Percentiles rank a stretch among this genome's conserved stretches.
These are phyloP conservation scores for Paspalum vaginatum DNA, from an alignment of 176 grass and related monocot species.

Conservation along the genomic window DNA sequence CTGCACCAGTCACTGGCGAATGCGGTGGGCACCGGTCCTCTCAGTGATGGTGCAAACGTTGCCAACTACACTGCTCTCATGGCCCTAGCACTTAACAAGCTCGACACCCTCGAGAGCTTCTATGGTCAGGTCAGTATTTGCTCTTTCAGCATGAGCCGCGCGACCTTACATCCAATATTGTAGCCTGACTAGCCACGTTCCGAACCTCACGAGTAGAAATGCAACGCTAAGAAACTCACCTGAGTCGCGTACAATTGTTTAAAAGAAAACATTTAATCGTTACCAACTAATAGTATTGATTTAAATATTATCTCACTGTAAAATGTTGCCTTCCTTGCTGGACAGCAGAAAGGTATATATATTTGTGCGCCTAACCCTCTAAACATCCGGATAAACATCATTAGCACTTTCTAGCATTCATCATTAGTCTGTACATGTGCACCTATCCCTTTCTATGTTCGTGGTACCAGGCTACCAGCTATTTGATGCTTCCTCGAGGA, in stretches of 20 bases:
- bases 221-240: no score
- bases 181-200: no score
- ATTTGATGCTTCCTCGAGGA: constrained; percentile 12
- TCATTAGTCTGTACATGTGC: constrained; percentile 22
- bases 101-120: constrained; percentile 76
- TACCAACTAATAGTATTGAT: background rate
- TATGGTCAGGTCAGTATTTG: constrained; percentile 66
- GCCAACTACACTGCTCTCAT: constrained; percentile 67
- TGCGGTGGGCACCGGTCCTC: constrained; percentile 57
- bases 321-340: constrained; percentile 12
- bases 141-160: background rate
- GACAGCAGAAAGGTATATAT: constrained; percentile 26
- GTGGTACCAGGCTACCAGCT: constrained; percentile 19
- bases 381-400: constrained; percentile 43
- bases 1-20: constrained; percentile 68
- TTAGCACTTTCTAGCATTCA: constrained; percentile 47
- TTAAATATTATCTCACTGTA: background rate
- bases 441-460: constrained; percentile 19
- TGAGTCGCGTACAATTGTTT: background rate
- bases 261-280: background rate
- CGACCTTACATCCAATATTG: no score
- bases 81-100: constrained; percentile 66
- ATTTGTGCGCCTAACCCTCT: constrained; percentile 2
- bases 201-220: no score
- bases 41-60: constrained; percentile 51